Evolutionary conservation across 192 early-diverging fungal genomes (phyloP).

Genomic region (Coemansia sp.): DNA sequence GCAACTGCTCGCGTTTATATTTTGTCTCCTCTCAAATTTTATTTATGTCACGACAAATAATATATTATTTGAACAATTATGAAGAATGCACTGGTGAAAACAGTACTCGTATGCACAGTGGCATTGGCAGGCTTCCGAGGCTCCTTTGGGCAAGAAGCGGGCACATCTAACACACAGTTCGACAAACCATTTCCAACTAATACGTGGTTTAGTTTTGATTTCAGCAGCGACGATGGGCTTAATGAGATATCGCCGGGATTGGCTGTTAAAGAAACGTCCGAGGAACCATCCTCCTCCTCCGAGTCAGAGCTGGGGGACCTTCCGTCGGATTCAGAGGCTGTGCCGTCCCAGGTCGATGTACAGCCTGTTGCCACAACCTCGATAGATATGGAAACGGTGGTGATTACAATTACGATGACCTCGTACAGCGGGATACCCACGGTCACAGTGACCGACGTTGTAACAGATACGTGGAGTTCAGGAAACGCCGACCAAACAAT

Average conservation of each 20-base stretch:
- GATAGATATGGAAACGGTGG: conserved; percentile 7
- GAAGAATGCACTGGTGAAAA: background rate
- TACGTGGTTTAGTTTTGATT: background rate
- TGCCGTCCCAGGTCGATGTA: background rate
- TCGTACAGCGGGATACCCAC: background rate
- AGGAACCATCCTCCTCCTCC: background rate
- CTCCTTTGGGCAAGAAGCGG: background rate
- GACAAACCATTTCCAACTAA: background rate
- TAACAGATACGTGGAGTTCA: conserved; percentile 1
- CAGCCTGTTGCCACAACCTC: background rate
- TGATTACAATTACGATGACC: conserved; percentile 2
- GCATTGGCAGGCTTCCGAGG: background rate
- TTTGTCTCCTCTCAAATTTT: background rate
- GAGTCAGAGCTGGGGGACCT: conserved; percentile 9
- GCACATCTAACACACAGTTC: background rate
- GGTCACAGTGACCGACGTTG: conserved; percentile 6
- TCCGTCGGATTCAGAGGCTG: background rate
- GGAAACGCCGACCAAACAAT: conserved; percentile 1
- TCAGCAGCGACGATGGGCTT: background rate
- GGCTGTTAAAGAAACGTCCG: conserved; percentile 20
- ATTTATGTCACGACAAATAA: background rate
- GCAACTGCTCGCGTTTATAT: background rate
- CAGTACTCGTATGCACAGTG: background rate
- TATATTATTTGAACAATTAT: background rate
- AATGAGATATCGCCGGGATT: background rate